Evolutionary conservation across 495 filamentous ascomycete genomes (phyloP).

Genomic region (Xylaria bambusicola): DNA sequence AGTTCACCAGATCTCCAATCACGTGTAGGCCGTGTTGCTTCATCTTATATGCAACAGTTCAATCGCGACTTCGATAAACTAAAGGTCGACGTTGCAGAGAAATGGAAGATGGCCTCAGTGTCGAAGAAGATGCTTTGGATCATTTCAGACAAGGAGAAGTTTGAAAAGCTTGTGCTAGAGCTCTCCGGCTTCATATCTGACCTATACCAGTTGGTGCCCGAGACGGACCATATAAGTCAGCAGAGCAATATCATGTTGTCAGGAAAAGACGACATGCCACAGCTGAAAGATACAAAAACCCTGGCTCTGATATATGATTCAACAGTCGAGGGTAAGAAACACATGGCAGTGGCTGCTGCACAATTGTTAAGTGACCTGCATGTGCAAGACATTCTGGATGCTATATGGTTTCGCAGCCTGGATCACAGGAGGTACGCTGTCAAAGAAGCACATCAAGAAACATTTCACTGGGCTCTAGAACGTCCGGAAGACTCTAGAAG

Average conservation of each 20-base stretch:
- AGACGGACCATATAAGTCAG: background rate
- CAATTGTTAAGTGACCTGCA: background rate
- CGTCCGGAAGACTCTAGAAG: background rate
- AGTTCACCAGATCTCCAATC: no score
- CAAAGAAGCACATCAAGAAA: constrained; percentile 11
- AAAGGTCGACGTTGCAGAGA: no score
- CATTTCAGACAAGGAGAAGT: constrained; percentile 28
- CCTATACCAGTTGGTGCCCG: constrained; percentile 27
- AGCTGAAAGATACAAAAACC: no score
- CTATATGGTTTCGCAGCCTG: constrained; percentile 20
- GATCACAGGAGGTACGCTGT: constrained; percentile 17
- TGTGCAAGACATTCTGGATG: constrained; percentile 6
- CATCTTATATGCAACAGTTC: no score
- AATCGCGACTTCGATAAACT: no score
- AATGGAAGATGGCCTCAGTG: no score
- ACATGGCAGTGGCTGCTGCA: no score
- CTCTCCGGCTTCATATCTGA: constrained; percentile 26
- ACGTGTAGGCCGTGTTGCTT: no score
- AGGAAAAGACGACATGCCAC: no score
- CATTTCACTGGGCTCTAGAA: constrained; percentile 21
- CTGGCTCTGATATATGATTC: no score
- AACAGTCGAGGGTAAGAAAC: no score
- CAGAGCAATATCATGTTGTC: no score
- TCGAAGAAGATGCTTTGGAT: constrained; percentile 24
- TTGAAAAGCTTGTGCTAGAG: constrained; percentile 24